Conservation (phyloP, 306 rosid species). For the Neltuma alba region DNA sequence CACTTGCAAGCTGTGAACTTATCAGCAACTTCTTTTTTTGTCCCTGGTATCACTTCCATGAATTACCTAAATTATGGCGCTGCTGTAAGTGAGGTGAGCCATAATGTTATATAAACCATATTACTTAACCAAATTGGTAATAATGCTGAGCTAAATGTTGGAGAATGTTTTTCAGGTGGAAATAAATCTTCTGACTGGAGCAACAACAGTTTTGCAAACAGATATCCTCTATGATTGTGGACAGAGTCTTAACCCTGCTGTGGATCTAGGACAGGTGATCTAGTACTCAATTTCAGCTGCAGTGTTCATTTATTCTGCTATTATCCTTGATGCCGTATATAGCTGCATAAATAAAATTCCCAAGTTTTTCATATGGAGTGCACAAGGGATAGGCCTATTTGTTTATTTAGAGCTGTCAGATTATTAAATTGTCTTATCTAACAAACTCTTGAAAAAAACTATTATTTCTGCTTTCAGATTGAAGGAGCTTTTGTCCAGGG, state of each 20-base stretch:
- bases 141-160: conserved; percentile 18
- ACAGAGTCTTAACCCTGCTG: conserved; percentile 96
- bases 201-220: conserved; percentile 68
- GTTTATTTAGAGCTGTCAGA: background rate
- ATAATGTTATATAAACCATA: conserved; percentile 19
- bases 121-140: background rate
- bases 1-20: conserved; percentile 64
- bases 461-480: conserved; percentile 61
- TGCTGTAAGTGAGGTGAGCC: conserved; percentile 84
- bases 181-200: conserved; percentile 81
- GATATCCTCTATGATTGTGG: conserved; percentile 95
- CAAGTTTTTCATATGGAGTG: background rate
- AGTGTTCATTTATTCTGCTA: background rate
- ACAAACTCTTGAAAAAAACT: background rate
- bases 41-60: conserved; percentile 47
- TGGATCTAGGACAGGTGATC: conserved; percentile 94
- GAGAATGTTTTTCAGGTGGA: conserved; percentile 68
- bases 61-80: conserved; percentile 81
- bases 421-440: background rate
- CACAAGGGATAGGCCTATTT: background rate
- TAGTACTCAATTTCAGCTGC: conserved; percentile 9
- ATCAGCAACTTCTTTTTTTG: conserved; percentile 67
- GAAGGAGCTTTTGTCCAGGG: conserved; percentile 98
- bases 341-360: background rate
- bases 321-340: background rate